These are phyloP conservation scores for Aspergillus sp. DNA, from an alignment of 2,329 filamentous ascomycete genomes.

Conservation along the genomic window DNA sequence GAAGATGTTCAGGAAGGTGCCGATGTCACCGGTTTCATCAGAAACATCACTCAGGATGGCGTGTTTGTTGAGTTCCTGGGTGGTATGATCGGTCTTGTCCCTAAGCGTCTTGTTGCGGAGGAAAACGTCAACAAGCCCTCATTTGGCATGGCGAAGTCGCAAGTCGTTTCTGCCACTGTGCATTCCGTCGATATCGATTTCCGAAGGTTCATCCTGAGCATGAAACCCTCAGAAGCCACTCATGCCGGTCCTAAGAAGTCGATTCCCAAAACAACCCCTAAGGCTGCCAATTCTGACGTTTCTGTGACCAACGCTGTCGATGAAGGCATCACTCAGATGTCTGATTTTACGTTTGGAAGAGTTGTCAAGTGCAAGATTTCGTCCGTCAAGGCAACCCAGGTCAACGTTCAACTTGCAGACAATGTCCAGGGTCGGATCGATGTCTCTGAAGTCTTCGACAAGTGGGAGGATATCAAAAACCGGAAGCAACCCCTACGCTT, in stretches of 20 bases:
- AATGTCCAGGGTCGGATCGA: conserved; percentile 92
- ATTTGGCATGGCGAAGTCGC: conserved; percentile 76
- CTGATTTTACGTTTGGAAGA: conserved; percentile 72
- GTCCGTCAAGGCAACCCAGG: conserved; percentile 86
- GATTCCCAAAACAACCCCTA: conserved; percentile 20
- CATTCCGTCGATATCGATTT: conserved; percentile 69
- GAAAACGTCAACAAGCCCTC: conserved; percentile 66
- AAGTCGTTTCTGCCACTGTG: conserved; percentile 73
- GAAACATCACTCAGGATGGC: conserved; percentile 77
- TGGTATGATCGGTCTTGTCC: conserved; percentile 73
- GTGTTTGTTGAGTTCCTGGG: conserved; percentile 87
- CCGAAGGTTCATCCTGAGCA: conserved; percentile 66
- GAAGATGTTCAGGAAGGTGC: conserved; percentile 70
- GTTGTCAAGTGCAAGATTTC: conserved; percentile 73
- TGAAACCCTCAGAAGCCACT: conserved; percentile 52
- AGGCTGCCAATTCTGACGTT: conserved; percentile 38
- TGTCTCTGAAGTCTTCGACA: conserved; percentile 84
- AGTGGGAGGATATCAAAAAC: conserved; percentile 81
- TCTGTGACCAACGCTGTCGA: conserved; percentile 62
- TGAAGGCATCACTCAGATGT: conserved; percentile 60
- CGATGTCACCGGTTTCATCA: conserved; percentile 74
- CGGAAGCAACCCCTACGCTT: conserved; percentile 74
- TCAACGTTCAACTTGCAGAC: conserved; percentile 86
- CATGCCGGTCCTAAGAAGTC: conserved; percentile 47
- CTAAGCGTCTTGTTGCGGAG: conserved; percentile 73